These are phyloP conservation scores for Bonia amplexicaulis DNA, from an alignment of 176 grass and related monocot species.

Conservation along the genomic window DNA sequence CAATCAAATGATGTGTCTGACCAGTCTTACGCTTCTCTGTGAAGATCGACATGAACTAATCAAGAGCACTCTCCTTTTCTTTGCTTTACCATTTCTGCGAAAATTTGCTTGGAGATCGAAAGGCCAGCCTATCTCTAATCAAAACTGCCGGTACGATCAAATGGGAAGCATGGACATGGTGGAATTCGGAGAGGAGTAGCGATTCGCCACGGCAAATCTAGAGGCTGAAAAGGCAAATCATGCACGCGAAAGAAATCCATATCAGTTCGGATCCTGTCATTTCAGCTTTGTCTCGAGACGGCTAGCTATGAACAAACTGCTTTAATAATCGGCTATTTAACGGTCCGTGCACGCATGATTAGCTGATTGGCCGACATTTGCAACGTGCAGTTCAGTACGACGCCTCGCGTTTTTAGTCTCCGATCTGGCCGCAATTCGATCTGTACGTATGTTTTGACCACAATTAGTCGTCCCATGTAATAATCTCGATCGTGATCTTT, in stretches of 20 bases:
- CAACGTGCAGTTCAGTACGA: not conserved
- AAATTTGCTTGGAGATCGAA: not conserved
- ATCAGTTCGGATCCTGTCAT: slow-evolving; percentile 18
- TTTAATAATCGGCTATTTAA: not conserved
- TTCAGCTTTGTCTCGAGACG: not conserved
- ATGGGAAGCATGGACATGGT: not conserved
- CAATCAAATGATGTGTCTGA: not conserved
- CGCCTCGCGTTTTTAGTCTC: not conserved
- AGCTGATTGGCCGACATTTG: not conserved
- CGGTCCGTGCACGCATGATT: not conserved
- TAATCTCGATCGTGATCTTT: not conserved
- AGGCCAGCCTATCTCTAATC: not conserved
- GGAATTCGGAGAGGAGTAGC: not conserved
- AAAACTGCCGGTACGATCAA: not conserved
- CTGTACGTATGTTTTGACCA: not conserved
- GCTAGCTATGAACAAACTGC: not conserved
- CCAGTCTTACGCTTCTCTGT: not conserved
- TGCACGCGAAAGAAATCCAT: not conserved
- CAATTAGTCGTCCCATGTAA: not conserved
- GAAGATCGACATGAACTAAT: not conserved
- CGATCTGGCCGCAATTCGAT: not conserved
- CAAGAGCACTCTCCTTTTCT: not conserved
- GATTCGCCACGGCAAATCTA: slow-evolving; percentile 37
- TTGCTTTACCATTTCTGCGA: not conserved
- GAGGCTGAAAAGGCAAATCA: not conserved